Evolutionary conservation across 139 green algal species (phyloP).

Genomic region (Trebouxia sp.): DNA sequence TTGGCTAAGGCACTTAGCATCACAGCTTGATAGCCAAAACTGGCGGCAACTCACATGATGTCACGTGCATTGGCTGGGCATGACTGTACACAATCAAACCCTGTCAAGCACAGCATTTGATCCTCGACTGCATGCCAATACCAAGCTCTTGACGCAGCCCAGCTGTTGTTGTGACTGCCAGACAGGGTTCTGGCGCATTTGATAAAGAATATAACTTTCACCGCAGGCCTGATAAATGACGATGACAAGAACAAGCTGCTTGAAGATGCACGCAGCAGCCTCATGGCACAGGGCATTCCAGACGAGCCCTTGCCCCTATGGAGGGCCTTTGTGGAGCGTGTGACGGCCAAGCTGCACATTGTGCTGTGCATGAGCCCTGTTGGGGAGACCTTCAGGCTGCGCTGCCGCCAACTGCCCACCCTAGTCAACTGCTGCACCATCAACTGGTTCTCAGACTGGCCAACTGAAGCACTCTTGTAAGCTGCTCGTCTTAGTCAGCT

Average conservation of each 20-base stretch:
- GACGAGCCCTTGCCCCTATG: conserved; percentile 52
- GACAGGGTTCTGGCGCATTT: too few species aligned
- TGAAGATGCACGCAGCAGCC: conserved; percentile 14
- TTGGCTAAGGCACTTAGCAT: too few species aligned
- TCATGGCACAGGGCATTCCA: conserved; percentile 30
- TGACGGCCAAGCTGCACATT: conserved; percentile 74
- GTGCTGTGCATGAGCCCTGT: conserved; percentile 83
- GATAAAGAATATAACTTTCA: not conserved
- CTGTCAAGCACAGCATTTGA: too few species aligned
- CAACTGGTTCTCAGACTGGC: conserved; percentile 77
- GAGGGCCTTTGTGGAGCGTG: conserved; percentile 62
- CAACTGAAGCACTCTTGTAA: conserved; percentile 10
- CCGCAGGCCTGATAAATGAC: conserved; percentile 61
- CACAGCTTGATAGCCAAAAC: too few species aligned
- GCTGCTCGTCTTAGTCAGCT: too few species aligned
- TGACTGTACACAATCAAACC: too few species aligned
- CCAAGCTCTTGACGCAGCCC: too few species aligned
- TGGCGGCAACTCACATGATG: too few species aligned
- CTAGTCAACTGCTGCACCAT: conserved; percentile 90
- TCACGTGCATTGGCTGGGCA: too few species aligned
- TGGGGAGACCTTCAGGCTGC: conserved; percentile 75
- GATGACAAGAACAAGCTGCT: conserved; percentile 62
- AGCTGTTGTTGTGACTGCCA: too few species aligned
- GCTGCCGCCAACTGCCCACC: conserved; percentile 76
- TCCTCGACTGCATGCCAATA: too few species aligned